These are phyloP conservation scores for Daedaleopsis sinensis DNA, from an alignment of 768 basidiomycete genomes.

Conservation along the genomic window DNA sequence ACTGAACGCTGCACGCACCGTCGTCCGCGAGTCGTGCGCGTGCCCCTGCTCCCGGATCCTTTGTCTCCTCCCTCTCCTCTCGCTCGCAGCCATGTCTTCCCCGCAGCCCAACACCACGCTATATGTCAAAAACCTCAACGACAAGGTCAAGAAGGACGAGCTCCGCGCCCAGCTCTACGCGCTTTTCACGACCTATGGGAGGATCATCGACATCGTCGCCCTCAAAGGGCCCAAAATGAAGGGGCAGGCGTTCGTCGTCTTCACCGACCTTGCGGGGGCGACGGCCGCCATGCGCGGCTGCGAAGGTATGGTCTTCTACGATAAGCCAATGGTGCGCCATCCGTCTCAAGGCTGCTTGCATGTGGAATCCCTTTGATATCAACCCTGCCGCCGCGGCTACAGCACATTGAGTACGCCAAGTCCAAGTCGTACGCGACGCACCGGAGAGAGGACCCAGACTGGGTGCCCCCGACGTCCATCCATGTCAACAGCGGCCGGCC, in stretches of 20 bases:
- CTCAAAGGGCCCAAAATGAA: conserved; percentile 84
- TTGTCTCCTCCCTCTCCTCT: neutral
- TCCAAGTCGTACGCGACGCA: conserved; percentile 86
- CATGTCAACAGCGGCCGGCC: conserved; percentile 48
- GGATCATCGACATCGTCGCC: conserved; percentile 91
- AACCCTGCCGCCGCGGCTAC: conserved; percentile 23
- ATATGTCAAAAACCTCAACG: conserved; percentile 92
- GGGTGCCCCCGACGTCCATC: conserved; percentile 70
- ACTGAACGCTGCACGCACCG: neutral
- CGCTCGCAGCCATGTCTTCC: conserved; percentile 37
- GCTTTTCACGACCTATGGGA: conserved; percentile 92
- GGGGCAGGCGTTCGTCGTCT: conserved; percentile 96
- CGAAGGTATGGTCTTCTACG: conserved; percentile 92
- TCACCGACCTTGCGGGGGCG: conserved; percentile 86
- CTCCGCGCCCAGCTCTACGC: conserved; percentile 79
- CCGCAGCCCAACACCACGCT: conserved; percentile 85
- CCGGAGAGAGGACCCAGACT: conserved; percentile 77
- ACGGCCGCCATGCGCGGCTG: conserved; percentile 93
- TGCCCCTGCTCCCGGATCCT: neutral
- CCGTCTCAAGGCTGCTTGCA: conserved; percentile 26
- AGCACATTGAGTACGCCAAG: conserved; percentile 94
- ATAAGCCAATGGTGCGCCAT: conserved; percentile 80
- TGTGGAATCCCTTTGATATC: conserved; percentile 32
- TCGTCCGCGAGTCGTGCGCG: conserved; percentile 4
- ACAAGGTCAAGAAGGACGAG: conserved; percentile 91